These are phyloP conservation scores for Tilletia setariae DNA, from an alignment of 1,284 basidiomycete species.

Conservation along the genomic window DNA sequence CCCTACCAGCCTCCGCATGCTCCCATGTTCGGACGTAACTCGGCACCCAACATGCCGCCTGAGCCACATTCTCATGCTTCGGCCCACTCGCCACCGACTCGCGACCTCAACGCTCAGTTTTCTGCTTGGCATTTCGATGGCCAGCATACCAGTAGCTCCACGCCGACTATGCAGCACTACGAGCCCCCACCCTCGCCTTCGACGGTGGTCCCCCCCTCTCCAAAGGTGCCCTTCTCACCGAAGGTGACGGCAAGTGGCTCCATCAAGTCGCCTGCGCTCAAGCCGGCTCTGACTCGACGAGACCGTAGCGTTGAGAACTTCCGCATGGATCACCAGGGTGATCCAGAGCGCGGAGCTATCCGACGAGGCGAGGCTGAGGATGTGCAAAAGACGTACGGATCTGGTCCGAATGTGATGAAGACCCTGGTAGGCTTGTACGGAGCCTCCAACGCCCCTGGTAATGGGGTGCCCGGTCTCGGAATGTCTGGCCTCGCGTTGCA, in stretches of 20 bases:
- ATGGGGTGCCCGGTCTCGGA: constrained; percentile 7
- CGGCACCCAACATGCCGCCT: background rate
- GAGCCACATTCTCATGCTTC: background rate
- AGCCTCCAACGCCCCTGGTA: background rate
- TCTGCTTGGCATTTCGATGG: constrained; percentile 3
- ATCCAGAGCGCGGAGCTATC: constrained; percentile 20
- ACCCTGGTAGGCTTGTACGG: constrained; percentile 23
- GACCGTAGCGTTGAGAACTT: constrained; percentile 24
- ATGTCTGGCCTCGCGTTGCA: constrained; percentile 6
- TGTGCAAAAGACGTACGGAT: background rate
- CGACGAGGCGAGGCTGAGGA: constrained; percentile 18
- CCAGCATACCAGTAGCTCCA: constrained; percentile 13
- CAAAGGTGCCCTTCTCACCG: constrained; percentile 20
- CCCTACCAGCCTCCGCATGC: constrained; percentile 11
- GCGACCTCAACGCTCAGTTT: constrained; percentile 5
- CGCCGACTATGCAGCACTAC: constrained; percentile 22
- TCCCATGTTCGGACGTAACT: background rate
- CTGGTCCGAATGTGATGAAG: constrained; percentile 15
- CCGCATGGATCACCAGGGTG: constrained; percentile 12
- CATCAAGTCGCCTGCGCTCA: constrained; percentile 22
- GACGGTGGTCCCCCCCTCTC: constrained; percentile 17
- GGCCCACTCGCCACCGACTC: background rate
- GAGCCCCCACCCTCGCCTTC: constrained; percentile 23
- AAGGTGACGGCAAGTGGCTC: constrained; percentile 16
- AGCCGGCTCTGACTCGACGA: constrained; percentile 21